Percentiles rank a stretch among this genome's conserved stretches.
phyloP scores from a whole-genome alignment of 805 yeast species.

The Priceomyces melissophilus region DNA sequence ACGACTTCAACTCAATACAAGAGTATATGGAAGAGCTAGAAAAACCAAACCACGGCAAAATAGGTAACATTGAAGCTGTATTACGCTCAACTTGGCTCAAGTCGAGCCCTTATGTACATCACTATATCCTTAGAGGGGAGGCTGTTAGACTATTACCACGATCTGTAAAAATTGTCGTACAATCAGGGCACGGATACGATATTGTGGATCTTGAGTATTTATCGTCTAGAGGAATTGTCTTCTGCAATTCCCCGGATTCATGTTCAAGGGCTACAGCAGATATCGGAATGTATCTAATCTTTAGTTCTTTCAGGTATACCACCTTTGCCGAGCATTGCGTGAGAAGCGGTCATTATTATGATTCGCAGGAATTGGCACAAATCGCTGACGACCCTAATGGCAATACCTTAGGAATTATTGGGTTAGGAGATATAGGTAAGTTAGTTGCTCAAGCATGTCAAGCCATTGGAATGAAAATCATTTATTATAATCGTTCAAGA shows the following conservation, averaged over 20 bases:
- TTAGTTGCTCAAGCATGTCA: conserved; percentile 40
- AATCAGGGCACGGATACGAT: no score
- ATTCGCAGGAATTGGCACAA: conserved; percentile 24
- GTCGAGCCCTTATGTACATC: conserved; percentile 35
- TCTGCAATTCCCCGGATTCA: no score
- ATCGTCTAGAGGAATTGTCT: no score
- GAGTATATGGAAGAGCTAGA: conserved; percentile 31
- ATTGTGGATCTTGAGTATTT: no score
- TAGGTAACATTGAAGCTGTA: conserved; percentile 32
- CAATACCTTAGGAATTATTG: conserved; percentile 43
- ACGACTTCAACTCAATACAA: conserved; percentile 29
- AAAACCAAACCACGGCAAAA: conserved; percentile 31
- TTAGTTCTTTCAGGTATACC: conserved; percentile 31
- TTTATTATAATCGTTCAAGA: conserved; percentile 37
- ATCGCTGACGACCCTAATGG: conserved; percentile 40
- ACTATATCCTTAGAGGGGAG: no score
- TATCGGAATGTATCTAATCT: conserved; percentile 29
- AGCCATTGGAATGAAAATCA: conserved; percentile 42
- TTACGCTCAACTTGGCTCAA: conserved; percentile 39
- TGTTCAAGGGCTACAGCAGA: conserved; percentile 41
- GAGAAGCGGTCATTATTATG: conserved; percentile 28
- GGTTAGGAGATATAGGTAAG: conserved; percentile 47
- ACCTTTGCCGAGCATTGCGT: conserved; percentile 37
- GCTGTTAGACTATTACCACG: no score
- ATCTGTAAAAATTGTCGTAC: no score